Evolutionary conservation across 257 asterid genomes (phyloP), one percentile per base, ranked within the genome.

Genomic region (Solanum piurae): DNA sequence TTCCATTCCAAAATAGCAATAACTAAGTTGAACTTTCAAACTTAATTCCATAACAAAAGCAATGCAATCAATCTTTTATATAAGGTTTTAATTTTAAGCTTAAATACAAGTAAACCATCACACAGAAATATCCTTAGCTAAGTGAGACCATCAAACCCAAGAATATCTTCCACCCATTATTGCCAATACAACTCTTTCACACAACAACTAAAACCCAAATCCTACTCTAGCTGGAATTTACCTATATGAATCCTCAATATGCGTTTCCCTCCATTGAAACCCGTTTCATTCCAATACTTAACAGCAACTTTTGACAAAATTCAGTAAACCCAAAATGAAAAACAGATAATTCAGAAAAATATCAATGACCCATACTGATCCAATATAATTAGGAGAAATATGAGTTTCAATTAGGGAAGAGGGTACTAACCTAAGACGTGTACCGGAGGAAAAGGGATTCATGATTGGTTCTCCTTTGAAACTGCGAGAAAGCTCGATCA

Each of bases 361-460:
- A 71, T 44, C 21, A 62, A 80, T 46, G 42, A 82, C 20, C 87
- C 66, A 62, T 18, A 37, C 11, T 21, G 74, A 87, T 82, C 68
- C 64, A 83, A 58, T 42, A 44, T 44, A 44, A 44, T 44, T 44
- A 44, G 52, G 0, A 44, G 52, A 44, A 44, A 44, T 44, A 44
- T 44, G 16, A 44, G 52, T 44, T 44, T 75, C 27, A 73, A 58
- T 71, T 6, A 6, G 76, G 16, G 83, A 44, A 44, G 52, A 44
- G 13, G 52, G 16, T 27, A 85, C 92, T 87, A 60, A 93, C 98
- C 98, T 95, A 87, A 95, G 93, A 88, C 98, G 98, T 36, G 98
- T 93, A 92, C 95, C 95, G 89, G 98, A 94, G 16, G 98, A 94
- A 90, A 95, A 95, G 80, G 98, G 98, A 93, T 95, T 95, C 98